These are phyloP conservation scores for Glonium stellatum DNA, from an alignment of 495 filamentous ascomycete species.

Conservation along the genomic window DNA sequence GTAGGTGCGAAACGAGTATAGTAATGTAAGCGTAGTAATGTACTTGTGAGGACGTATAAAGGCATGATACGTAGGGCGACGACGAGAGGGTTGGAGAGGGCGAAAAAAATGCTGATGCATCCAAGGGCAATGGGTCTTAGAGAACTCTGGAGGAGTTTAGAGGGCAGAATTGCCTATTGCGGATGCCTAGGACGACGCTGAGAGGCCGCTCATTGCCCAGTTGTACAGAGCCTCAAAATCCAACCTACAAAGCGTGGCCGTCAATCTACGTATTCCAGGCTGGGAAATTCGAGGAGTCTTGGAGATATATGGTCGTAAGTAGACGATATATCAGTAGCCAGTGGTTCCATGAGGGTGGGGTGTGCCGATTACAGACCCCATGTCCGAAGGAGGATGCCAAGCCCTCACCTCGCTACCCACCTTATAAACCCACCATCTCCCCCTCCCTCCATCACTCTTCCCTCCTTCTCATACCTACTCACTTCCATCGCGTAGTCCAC, in stretches of 20 bases:
- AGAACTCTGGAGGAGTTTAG: background rate
- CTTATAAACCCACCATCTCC: slow-evolving; percentile 12
- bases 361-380: background rate
- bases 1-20: background rate
- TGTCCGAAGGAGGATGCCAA: background rate
- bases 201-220: background rate
- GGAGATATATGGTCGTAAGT: background rate
- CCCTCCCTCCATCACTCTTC: slow-evolving; percentile 17
- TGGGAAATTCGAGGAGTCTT: background rate
- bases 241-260: background rate
- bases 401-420: slow-evolving; percentile 8
- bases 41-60: background rate
- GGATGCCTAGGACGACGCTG: background rate
- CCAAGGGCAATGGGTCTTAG: background rate
- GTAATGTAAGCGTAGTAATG: background rate
- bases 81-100: background rate
- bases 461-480: slow-evolving; percentile 11
- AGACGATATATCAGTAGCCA: background rate
- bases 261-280: background rate
- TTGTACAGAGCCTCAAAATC: background rate
- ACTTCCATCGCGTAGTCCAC: slow-evolving; percentile 9
- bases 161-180: background rate
- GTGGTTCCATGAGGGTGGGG: background rate
- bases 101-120: background rate
- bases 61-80: background rate